Evolutionary conservation across 176 grass and related monocot species (phyloP).

Genomic region (Aegilops bicornis): DNA sequence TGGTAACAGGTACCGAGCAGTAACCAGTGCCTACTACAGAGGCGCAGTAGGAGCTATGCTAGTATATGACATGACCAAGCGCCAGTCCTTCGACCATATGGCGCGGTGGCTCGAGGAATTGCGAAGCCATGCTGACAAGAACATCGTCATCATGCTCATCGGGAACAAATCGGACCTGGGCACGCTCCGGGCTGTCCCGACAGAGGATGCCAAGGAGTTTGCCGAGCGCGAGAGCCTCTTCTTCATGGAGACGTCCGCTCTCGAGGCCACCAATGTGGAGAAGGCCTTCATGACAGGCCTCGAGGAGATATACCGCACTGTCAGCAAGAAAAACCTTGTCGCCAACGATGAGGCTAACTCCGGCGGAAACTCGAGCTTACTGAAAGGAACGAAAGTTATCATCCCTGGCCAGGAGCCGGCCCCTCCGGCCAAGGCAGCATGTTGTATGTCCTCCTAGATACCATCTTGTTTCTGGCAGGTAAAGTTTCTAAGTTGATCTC

Average conservation of each 20-base stretch:
- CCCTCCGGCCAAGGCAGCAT: conserved; percentile 31
- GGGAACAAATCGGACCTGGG: conserved; percentile 68
- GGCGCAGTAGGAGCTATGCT: conserved; percentile 66
- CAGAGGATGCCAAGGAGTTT: conserved; percentile 57
- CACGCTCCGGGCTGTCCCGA: conserved; percentile 46
- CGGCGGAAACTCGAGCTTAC: conserved; percentile 42
- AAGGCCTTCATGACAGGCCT: conserved; percentile 42
- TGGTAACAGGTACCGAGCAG: conserved; percentile 62
- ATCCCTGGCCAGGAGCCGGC: conserved; percentile 43
- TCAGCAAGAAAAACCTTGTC: conserved; percentile 61
- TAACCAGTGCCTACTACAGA: conserved; percentile 69
- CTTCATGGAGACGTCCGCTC: conserved; percentile 75
- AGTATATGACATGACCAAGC: conserved; percentile 71
- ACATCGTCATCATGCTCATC: conserved; percentile 62
- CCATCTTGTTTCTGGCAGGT: not conserved
- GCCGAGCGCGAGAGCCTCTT: conserved; percentile 57
- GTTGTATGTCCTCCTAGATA: conserved; percentile 61
- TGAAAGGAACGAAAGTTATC: conserved; percentile 57
- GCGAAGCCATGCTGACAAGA: conserved; percentile 54
- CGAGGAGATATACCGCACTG: conserved; percentile 46
- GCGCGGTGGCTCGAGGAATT: conserved; percentile 54
- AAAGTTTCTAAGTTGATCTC: not conserved
- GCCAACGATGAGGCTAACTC: conserved; percentile 43
- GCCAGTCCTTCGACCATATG: conserved; percentile 60
- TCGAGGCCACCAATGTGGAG: conserved; percentile 56